These are phyloP conservation scores for Dipteronia dyeriana DNA, from an alignment of 345 rosid species.

Conservation along the genomic window DNA sequence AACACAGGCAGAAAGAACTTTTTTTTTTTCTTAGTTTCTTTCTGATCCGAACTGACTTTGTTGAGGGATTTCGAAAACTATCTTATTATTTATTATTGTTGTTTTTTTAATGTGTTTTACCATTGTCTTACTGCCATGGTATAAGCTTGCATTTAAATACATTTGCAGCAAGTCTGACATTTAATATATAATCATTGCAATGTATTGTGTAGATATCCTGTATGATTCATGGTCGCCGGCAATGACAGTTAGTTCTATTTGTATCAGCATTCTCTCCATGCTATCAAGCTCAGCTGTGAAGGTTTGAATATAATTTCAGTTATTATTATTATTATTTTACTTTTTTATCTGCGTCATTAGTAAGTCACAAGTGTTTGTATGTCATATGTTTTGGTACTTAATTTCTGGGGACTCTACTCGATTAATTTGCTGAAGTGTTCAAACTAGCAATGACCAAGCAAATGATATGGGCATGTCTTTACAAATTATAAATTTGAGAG, in stretches of 20 bases:
- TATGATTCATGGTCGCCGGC: conserved; percentile 99
- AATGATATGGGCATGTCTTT: background rate
- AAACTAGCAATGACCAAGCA: background rate
- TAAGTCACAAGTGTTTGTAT: background rate
- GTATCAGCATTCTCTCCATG: conserved; percentile 98
- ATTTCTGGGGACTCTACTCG: background rate
- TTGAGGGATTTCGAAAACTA: background rate
- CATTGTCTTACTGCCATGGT: background rate
- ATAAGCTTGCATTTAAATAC: conserved; percentile 13
- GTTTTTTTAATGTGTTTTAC: background rate
- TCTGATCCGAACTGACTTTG: background rate
- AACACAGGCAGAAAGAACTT: background rate
- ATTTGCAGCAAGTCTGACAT: conserved; percentile 14
- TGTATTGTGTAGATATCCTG: conserved; percentile 68
- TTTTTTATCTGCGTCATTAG: background rate
- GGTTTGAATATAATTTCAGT: conserved; percentile 41
- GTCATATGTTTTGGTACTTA: background rate
- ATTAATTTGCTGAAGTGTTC: conserved; percentile 6
- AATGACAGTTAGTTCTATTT: conserved; percentile 94
- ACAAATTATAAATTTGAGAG: background rate
- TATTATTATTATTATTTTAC: conserved; percentile 10
- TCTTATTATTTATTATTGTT: background rate
- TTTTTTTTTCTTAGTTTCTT: conserved; percentile 1
- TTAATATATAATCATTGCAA: conserved; percentile 11
- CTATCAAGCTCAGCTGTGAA: conserved; percentile 93